phyloP scores from a whole-genome alignment of 2,329 filamentous ascomycete genomes.

The Macrophomina phaseolina region DNA sequence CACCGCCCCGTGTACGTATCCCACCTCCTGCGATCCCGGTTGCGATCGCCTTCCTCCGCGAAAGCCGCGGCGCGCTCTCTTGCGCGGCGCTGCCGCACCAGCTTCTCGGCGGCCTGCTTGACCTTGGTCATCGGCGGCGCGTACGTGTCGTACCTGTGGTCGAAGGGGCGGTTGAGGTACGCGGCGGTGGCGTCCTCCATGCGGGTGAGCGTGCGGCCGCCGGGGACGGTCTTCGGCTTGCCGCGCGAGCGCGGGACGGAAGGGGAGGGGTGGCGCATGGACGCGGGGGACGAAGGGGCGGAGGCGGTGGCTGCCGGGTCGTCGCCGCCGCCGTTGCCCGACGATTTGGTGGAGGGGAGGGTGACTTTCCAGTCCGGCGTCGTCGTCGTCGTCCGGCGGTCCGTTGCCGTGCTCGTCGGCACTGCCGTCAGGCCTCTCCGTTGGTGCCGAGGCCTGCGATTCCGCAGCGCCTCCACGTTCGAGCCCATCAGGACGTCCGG shows the following conservation, averaged over 20 bases:
- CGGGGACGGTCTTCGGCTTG: conserved; percentile 38
- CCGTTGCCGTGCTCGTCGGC: no score
- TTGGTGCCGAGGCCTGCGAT: background rate
- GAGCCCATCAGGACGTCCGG: background rate
- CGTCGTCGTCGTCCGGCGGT: no score
- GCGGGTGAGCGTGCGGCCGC: conserved; percentile 49
- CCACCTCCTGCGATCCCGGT: conserved; percentile 42
- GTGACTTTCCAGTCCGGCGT: background rate
- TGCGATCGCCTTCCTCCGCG: background rate
- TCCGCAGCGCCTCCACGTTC: background rate
- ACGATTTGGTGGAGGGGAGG: background rate
- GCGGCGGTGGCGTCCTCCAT: conserved; percentile 52
- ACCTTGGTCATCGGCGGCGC: conserved; percentile 52
- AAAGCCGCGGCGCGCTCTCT: conserved; percentile 44
- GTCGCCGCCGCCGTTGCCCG: background rate
- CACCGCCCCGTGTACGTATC: conserved; percentile 47
- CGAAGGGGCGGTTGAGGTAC: conserved; percentile 49
- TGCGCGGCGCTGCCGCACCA: conserved; percentile 53
- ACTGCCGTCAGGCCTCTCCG: no score
- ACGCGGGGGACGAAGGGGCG: background rate
- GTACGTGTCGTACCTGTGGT: conserved; percentile 49
- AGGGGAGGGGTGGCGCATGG: no score
- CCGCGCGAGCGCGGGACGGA: no score
- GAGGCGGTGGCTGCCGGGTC: background rate
- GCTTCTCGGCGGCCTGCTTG: conserved; percentile 53